These are phyloP conservation scores for Mucor sp. DNA, from an alignment of 371 early-diverging fungal genomes.

Conservation along the genomic window DNA sequence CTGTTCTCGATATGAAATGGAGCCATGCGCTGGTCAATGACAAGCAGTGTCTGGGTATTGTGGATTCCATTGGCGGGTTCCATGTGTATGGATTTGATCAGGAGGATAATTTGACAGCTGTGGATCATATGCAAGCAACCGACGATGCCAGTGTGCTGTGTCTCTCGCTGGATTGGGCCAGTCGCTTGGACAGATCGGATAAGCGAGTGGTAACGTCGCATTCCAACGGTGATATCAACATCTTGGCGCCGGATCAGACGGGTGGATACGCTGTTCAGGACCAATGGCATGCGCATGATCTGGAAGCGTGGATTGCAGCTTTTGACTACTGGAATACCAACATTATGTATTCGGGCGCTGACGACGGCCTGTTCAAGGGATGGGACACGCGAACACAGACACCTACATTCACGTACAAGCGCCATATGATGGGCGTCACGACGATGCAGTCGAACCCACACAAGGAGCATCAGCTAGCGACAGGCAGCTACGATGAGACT, in stretches of 20 bases:
- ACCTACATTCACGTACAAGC: slow-evolving; percentile 30
- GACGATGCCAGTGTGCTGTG: slow-evolving; percentile 62
- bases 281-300: slow-evolving; percentile 81
- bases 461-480: slow-evolving; percentile 71
- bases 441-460: slow-evolving; percentile 83
- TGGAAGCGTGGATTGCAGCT: slow-evolving; percentile 92
- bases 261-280: slow-evolving; percentile 29
- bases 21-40: slow-evolving; percentile 52
- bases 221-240: slow-evolving; percentile 67
- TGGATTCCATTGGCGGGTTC: slow-evolving; percentile 65
- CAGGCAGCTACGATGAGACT: slow-evolving; percentile 89
- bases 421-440: slow-evolving; percentile 83
- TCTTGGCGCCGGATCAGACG: slow-evolving; percentile 42
- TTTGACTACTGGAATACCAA: slow-evolving; percentile 79
- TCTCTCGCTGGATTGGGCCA: slow-evolving; percentile 92
- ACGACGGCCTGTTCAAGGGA: slow-evolving; percentile 81
- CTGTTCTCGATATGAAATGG: slow-evolving; percentile 90
- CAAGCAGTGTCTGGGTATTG: slow-evolving; percentile 56
- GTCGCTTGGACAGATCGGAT: slow-evolving; percentile 47
- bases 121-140: slow-evolving; percentile 38
- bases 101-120: slow-evolving; percentile 34
- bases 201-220: slow-evolving; percentile 60
- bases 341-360: slow-evolving; percentile 74
- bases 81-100: slow-evolving; percentile 47
- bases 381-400: slow-evolving; percentile 77